Base-by-base conservation (phyloP, 805 yeast species). In the Myxozyma monticola region DNA sequence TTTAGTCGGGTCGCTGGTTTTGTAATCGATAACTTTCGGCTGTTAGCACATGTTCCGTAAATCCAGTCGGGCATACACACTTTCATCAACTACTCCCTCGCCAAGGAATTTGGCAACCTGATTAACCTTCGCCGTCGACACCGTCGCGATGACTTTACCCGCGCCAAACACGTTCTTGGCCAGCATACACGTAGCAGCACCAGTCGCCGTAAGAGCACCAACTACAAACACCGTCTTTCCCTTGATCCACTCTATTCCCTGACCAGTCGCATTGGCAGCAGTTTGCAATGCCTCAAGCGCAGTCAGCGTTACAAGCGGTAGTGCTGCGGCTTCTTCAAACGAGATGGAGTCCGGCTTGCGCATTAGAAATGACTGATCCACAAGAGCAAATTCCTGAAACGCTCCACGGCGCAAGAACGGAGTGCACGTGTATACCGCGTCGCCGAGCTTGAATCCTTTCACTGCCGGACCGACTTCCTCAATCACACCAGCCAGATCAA, bases 21-120 rank as follows among this genome's bases (percentile, higher is more conserved):
- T 48, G 49, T 60, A 60, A 36, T 60, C 63, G 26, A 60, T 51
- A 3, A 53, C 30, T 26, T n/a, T n/a, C n/a, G n/a, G n/a, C n/a
- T n/a, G n/a, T n/a, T n/a, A n/a, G n/a, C n/a, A n/a, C n/a, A n/a
- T n/a, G n/a, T n/a, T n/a, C n/a, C n/a, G n/a, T n/a, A n/a, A n/a
- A n/a, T n/a, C n/a, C n/a, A n/a, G n/a, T n/a, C n/a, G n/a, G n/a
- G n/a, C n/a, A n/a, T n/a, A n/a, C n/a, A n/a, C n/a, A n/a, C n/a
- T 38, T 17, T 52, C 37, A 20, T 52, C 57, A 10, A 57, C 61
- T 12, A 54, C 51, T 10, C 53, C 57, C 25, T 43, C 53, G 20
- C 62, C 62, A 14, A 60, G 41, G n/a, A 51, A 36, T 22, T 40
- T 20, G 9, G 54, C 42, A 15, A 54, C 45, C 4, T 40, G 45